Percentiles rank a stretch among this genome's conserved stretches.
These are phyloP conservation scores for Clavulina sp. DNA, from an alignment of 768 basidiomycete species.

Conservation along the genomic window DNA sequence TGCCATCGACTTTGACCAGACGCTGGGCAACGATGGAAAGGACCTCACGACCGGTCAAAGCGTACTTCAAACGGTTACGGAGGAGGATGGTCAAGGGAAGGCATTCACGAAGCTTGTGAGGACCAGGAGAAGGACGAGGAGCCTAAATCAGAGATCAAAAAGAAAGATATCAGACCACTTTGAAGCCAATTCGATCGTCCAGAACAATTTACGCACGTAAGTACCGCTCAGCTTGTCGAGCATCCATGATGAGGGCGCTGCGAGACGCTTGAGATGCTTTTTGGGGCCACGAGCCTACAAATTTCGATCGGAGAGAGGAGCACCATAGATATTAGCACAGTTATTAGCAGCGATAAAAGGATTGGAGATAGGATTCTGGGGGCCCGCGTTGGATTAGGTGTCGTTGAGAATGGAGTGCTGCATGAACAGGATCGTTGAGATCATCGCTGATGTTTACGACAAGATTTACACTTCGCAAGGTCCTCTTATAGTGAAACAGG, in stretches of 20 bases:
- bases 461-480: too few species aligned
- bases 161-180: not conserved
- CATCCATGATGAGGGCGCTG: constrained; percentile 99
- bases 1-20: constrained; percentile 94
- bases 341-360: too few species aligned
- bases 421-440: too few species aligned
- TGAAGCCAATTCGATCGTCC: not conserved
- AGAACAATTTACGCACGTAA: constrained; percentile 42
- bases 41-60: constrained; percentile 91
- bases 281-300: constrained; percentile 86
- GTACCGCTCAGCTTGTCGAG: constrained; percentile 95
- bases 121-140: constrained; percentile 92
- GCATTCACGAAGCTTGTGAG: constrained; percentile 97
- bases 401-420: too few species aligned
- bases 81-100: constrained; percentile 95
- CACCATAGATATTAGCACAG: too few species aligned
- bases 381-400: too few species aligned
- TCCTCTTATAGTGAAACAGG: too few species aligned
- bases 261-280: constrained; percentile 96
- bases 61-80: constrained; percentile 98
- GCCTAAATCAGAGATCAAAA: constrained; percentile 32
- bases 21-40: constrained; percentile 89
- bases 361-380: too few species aligned
- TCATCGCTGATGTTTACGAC: too few species aligned
- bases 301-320: too few species aligned